Conservation (phyloP, 257 asterid genomes). For the Cruciata laevipes region DNA sequence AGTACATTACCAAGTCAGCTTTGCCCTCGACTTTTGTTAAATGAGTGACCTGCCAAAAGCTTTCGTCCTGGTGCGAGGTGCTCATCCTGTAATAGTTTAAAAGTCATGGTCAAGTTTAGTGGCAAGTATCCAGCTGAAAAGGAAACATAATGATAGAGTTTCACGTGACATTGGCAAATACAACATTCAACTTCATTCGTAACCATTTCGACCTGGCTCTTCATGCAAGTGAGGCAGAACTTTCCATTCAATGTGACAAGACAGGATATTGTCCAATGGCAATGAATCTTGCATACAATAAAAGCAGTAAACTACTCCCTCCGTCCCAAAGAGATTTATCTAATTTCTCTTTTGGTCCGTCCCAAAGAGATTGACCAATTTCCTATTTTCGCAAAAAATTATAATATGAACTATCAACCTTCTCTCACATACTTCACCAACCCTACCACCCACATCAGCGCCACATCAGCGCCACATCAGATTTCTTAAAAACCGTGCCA, state of each 20-base stretch:
- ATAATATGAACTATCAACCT: too few relatives aligned
- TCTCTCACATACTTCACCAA: too few relatives aligned
- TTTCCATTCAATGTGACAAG: not conserved
- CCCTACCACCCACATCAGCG: too few relatives aligned
- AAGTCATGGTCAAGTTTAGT: conserved; percentile 17
- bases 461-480: too few relatives aligned
- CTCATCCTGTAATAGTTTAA: conserved; percentile 73
- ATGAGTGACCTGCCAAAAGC: conserved; percentile 71
- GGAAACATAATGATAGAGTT: not conserved
- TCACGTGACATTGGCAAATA: not conserved
- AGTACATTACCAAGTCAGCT: conserved; percentile 48
- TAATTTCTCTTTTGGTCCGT: too few relatives aligned
- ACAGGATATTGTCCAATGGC: not conserved
- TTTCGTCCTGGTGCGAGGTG: conserved; percentile 56
- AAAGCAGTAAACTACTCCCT: not conserved
- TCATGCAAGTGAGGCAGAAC: not conserved
- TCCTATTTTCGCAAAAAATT: too few relatives aligned
- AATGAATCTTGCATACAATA: not conserved
- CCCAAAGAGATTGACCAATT: too few relatives aligned
- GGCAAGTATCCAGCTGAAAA: conserved; percentile 7
- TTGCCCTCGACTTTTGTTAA: conserved; percentile 65
- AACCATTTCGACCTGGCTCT: not conserved
- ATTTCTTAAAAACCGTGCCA: too few relatives aligned
- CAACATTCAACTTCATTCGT: not conserved
- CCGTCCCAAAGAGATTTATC: too few relatives aligned